Conservation (phyloP, 2,329 filamentous ascomycete genomes). For the Phaeosphaeriaceae sp. region DNA sequence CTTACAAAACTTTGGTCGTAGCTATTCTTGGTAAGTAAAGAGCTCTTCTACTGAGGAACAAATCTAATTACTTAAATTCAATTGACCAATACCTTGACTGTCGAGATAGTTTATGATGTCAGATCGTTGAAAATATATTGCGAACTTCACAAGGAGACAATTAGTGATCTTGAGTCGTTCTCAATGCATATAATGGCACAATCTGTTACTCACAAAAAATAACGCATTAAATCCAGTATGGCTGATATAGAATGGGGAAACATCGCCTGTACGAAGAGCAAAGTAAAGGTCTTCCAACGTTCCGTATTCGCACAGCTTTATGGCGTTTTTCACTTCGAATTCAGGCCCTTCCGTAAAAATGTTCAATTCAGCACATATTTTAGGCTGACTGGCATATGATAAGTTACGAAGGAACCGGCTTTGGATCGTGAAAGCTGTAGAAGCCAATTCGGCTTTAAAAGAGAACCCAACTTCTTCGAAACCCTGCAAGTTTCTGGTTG, state of each 20-base stretch:
- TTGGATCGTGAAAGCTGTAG: neutral
- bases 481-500: no score
- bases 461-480: neutral
- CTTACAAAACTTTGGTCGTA: neutral
- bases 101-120: slow-evolving; percentile 20
- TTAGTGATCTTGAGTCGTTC: neutral
- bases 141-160: slow-evolving; percentile 5
- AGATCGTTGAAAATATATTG: slow-evolving; percentile 2
- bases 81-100: slow-evolving; percentile 16
- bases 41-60: no score
- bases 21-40: neutral
- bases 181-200: neutral
- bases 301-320: slow-evolving; percentile 1
- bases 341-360: slow-evolving; percentile 1
- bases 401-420: neutral
- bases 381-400: neutral
- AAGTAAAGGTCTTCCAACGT: slow-evolving; percentile 12
- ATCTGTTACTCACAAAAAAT: slow-evolving; percentile 8
- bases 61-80: slow-evolving; percentile 9
- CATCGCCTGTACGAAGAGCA: slow-evolving; percentile 13
- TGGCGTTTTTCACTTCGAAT: neutral
- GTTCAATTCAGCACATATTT: slow-evolving; percentile 4
- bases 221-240: slow-evolving; percentile 6
- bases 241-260: slow-evolving; percentile 18
- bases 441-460: neutral